A percentile compares a stretch with the other conserved stretches of the same genome.
These are phyloP conservation scores for Didymella pomorum DNA, from an alignment of 2,329 filamentous ascomycete species.

Conservation along the genomic window DNA sequence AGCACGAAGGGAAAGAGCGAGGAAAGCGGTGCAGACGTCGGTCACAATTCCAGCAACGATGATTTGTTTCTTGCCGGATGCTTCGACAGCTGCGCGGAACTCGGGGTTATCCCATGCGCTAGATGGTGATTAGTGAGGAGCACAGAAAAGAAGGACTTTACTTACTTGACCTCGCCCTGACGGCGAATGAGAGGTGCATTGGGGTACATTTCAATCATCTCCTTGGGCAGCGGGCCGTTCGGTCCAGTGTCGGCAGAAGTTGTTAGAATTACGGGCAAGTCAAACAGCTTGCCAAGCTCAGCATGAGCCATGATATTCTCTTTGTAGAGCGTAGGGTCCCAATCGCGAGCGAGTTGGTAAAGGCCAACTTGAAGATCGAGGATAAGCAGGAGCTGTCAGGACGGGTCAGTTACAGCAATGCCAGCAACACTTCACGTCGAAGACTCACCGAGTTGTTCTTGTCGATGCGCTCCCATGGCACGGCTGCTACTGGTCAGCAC, in stretches of 20 bases:
- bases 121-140: constrained; percentile 9
- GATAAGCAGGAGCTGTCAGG: constrained; percentile 61
- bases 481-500: constrained; percentile 40
- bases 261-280: constrained; percentile 73
- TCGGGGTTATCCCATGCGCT: constrained; percentile 76
- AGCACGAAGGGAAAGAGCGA: constrained; percentile 73
- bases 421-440: neutral
- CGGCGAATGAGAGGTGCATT: constrained; percentile 71
- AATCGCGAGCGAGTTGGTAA: constrained; percentile 70
- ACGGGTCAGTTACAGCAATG: neutral
- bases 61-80: constrained; percentile 72
- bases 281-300: constrained; percentile 70
- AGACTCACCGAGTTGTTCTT: constrained; percentile 51
- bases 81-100: constrained; percentile 70
- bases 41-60: constrained; percentile 77
- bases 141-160: neutral
- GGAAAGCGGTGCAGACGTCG: constrained; percentile 78
- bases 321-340: constrained; percentile 69
- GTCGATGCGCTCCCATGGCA: constrained; percentile 53
- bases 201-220: constrained; percentile 73
- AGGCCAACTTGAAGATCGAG: constrained; percentile 69
- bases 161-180: constrained; percentile 72
- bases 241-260: constrained; percentile 74
- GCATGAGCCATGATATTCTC: constrained; percentile 74
- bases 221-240: constrained; percentile 74